Evolutionary conservation across 495 filamentous ascomycete species (phyloP), one percentile per base, ranked within the genome.

Genomic region (Collariella sp.): DNA sequence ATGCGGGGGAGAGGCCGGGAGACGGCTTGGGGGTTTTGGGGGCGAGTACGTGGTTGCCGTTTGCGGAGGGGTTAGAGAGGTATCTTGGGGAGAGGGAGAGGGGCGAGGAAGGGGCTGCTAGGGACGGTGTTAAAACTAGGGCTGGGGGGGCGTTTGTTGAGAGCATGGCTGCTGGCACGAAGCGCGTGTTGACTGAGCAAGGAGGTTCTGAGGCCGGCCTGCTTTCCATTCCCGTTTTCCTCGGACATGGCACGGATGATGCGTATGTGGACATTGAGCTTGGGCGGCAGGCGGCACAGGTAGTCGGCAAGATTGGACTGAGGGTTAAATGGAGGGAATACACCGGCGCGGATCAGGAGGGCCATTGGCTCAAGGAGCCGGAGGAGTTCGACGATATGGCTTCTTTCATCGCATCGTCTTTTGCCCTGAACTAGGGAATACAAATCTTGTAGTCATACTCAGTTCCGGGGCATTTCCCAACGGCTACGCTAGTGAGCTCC

Each of bases 21-120:
- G 48, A 29, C 33, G 41, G 5, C 26, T 67, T 43, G 58, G 64
- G 20, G 75, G 57, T 2, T 71, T 73, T 78, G 43, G 77, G 77
- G 1, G 69, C 78, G 66, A 70, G 74, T 62, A 76, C 73, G 33
- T 80, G 72, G 71, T 55, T 80, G n/a, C 76, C 76, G n/a, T 73
- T 79, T 50, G 56, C 64, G 3, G 51, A 43, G 22, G 13, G 46
- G 3, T 16, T 54, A 5, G 51, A 54, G 24, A 3, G 33, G 15
- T 41, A 18, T 24, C n/a, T 20, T 40, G 11, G 48, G 36, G 23
- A 4, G 16, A 19, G 38, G 19, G 38, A 19, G 2, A 18, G 15
- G 4, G 41, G 9, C 19, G 19, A 23, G 24, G 16, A 50, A 22
- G 19, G 45, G 16, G 13, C 6, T 7, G 24, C 31, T 7, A 24